Evolutionary conservation across 768 basidiomycete species (phyloP), one percentile per base, ranked within the genome.

Genomic region (Dioszegia crocea): DNA sequence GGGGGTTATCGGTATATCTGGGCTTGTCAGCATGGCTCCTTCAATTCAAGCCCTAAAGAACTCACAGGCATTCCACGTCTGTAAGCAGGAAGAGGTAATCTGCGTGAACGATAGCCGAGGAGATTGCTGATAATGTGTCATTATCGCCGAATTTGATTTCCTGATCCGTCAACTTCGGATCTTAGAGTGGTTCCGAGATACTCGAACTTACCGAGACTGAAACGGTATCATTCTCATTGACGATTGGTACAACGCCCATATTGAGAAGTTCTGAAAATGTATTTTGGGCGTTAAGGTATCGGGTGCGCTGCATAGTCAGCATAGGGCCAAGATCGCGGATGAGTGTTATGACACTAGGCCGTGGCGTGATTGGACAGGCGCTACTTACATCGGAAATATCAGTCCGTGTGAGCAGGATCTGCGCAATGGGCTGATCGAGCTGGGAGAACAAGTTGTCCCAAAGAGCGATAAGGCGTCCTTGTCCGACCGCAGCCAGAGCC

Each of bases 131-230:
- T 17, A 99, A 80, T 0, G 94, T 97, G 75, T 99, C 96, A 76
- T 98, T 98, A 79, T 98, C 96, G 47, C 96, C 96, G 66, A 99
- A 99, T 88, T 92, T 94, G 62, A 99, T 98, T 87, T 99, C 96
- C 91, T 93, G 70, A 14, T 31, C 5, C n/a, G 14, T 30, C 45
- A 26, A 51, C 47, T 30, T 52, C 19, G 17, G 14, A 6, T 27
- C 24, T n/a, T 8, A 27, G 27, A 17, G 3, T 6, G 23, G 27
- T 2, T 43, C 11, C 38, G 4, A 21, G 2, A 19, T 6, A 4
- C 17, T 27, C 3, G 14, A 16, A 36, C 68, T 64, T 74, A 94
- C 91, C 79, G 91, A 91, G 59, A 99, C 96, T 23, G 93, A 94
- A 33, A 99, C 86, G 0, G 96, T 98, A 75, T 99, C 96, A 68